Evolutionary conservation across 2,329 filamentous ascomycete species (phyloP).

Genomic region (Hymenoscyphus fructigenus): DNA sequence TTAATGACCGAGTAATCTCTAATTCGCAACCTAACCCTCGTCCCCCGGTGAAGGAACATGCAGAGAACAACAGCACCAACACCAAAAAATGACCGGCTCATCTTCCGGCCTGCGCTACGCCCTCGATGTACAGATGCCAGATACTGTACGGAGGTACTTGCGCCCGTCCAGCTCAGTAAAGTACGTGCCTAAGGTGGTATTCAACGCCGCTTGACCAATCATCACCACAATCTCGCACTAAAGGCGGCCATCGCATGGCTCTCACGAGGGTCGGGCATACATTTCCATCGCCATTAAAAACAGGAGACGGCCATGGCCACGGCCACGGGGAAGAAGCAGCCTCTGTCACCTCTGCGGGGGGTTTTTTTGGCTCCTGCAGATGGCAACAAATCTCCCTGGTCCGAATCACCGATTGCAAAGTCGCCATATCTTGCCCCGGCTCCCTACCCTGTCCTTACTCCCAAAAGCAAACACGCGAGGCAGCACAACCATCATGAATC

Average conservation of each 20-base stretch:
- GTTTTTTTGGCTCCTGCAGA: neutral
- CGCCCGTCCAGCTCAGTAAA: neutral
- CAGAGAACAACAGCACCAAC: slow-evolving; percentile 7
- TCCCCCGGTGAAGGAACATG: slow-evolving; percentile 6
- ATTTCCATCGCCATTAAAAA: neutral
- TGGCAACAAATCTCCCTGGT: neutral
- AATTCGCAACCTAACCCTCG: neutral
- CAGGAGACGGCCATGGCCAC: neutral
- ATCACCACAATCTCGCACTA: neutral
- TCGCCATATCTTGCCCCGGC: slow-evolving; percentile 13
- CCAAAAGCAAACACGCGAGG: neutral
- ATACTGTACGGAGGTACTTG: slow-evolving; percentile 1
- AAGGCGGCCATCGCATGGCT: neutral
- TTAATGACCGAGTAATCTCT: slow-evolving; percentile 1
- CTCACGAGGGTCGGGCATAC: neutral
- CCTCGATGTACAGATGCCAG: neutral
- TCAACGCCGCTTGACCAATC: neutral
- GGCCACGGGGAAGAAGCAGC: neutral
- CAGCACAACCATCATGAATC: neutral
- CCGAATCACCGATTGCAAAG: slow-evolving; percentile 16
- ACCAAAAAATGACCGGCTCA: slow-evolving; percentile 7
- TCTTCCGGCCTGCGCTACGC: slow-evolving; percentile 12
- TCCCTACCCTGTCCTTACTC: slow-evolving; percentile 1
- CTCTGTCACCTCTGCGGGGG: slow-evolving; percentile 1
- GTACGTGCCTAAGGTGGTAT: neutral